Conservation (phyloP, 345 rosid genomes). For the Linum usitatissimum region DNA sequence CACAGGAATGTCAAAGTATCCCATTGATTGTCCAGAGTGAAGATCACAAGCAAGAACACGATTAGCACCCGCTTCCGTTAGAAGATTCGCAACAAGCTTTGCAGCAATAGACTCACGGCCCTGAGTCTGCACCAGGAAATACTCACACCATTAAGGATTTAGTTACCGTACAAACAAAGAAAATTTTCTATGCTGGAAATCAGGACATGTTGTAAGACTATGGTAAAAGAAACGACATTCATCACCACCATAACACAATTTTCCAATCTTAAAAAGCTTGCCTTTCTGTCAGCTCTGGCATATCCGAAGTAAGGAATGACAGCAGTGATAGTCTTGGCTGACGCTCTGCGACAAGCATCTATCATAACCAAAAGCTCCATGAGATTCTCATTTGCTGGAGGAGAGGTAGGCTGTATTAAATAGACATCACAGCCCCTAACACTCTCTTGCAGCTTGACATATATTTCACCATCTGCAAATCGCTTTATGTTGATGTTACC, state of each 20-base stretch:
- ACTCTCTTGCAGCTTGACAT: conserved; percentile 94
- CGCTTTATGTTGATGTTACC: conserved; percentile 86
- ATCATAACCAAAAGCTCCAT: conserved; percentile 96
- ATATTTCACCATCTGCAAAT: conserved; percentile 93
- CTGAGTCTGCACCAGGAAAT: conserved; percentile 52
- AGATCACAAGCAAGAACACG: conserved; percentile 99
- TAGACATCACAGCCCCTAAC: conserved; percentile 92
- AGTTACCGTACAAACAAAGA: not conserved
- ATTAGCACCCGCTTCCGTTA: conserved; percentile 92
- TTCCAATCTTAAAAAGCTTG: conserved; percentile 10
- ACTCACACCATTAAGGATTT: not conserved
- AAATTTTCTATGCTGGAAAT: too few species aligned
- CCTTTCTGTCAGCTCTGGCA: conserved; percentile 98
- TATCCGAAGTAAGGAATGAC: conserved; percentile 96
- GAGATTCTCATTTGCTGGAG: conserved; percentile 96
- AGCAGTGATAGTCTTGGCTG: conserved; percentile 83
- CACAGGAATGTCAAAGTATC: conserved; percentile 93
- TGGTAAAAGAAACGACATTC: too few species aligned
- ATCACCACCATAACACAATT: too few species aligned
- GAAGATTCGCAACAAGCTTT: conserved; percentile 85
- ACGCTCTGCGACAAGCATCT: conserved; percentile 95
- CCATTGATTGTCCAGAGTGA: conserved; percentile 99
- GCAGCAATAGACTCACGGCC: conserved; percentile 98
- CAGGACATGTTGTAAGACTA: too few species aligned
- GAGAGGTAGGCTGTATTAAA: conserved; percentile 92